A percentile compares a stretch with the other conserved stretches of the same genome.
Conservation (phyloP, 208 protist species). For the Leishmania major region DNA sequence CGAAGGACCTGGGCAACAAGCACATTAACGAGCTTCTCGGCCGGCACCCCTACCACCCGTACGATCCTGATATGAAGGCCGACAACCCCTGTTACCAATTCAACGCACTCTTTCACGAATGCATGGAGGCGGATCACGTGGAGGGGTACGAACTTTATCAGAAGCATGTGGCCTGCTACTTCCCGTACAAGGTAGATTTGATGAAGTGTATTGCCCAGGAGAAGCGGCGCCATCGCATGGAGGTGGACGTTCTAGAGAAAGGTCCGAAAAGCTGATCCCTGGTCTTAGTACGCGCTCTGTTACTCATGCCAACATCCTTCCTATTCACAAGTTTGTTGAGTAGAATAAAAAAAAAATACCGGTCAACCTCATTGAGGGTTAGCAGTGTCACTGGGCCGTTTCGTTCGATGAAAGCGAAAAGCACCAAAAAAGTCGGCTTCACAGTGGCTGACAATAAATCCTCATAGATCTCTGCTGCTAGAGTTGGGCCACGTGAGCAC, state of each 20-base stretch:
- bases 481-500: background rate
- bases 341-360: background rate
- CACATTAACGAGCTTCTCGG: slow-evolving; percentile 90
- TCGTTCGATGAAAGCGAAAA: background rate
- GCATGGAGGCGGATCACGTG: slow-evolving; percentile 81
- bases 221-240: slow-evolving; percentile 52
- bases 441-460: background rate
- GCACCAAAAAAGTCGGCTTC: background rate
- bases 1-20: slow-evolving; percentile 70
- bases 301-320: background rate
- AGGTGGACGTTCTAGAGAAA: background rate
- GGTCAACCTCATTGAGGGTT: background rate
- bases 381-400: background rate
- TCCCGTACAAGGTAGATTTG: slow-evolving; percentile 84
- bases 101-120: slow-evolving; percentile 75
- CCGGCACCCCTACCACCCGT: slow-evolving; percentile 86
- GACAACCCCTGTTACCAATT: slow-evolving; percentile 65
- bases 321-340: slow-evolving; percentile 3
- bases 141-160: slow-evolving; percentile 83
- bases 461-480: background rate
- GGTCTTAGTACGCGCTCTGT: background rate
- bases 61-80: slow-evolving; percentile 68
- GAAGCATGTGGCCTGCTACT: slow-evolving; percentile 88
- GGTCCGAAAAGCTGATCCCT: background rate
- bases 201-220: slow-evolving; percentile 87